Conservation (phyloP, 441 rosid genomes). For the Adansonia grandidieri region DNA sequence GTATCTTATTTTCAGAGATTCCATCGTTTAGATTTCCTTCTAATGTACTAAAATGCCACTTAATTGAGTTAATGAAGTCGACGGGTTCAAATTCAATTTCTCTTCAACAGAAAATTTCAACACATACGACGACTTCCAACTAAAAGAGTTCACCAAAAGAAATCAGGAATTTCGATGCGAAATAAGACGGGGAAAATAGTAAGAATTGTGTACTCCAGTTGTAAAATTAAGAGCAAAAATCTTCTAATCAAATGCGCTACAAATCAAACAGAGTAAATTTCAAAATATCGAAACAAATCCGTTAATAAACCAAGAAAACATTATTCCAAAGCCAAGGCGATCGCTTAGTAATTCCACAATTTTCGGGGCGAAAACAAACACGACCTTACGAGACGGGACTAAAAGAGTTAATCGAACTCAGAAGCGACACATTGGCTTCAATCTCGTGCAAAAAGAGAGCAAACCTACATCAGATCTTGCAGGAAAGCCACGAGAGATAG, state of each 20-base stretch:
- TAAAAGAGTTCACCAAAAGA: neutral
- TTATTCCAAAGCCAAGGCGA: neutral
- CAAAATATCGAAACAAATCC: neutral
- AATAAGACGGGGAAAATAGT: neutral
- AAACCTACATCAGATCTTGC: slow-evolving; percentile 34
- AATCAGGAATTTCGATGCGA: neutral
- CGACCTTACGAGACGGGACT: neutral
- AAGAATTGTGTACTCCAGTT: neutral
- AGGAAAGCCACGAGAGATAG: neutral
- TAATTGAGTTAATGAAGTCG: neutral
- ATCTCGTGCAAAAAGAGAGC: neutral
- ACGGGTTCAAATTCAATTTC: neutral
- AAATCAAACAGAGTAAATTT: slow-evolving; percentile 10
- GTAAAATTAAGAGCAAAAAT: neutral
- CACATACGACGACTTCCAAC: neutral
- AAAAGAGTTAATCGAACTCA: neutral
- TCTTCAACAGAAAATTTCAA: neutral
- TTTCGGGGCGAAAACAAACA: neutral
- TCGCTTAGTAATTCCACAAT: neutral
- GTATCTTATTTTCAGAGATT: neutral
- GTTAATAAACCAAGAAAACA: slow-evolving; percentile 3
- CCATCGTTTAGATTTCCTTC: slow-evolving; percentile 6
- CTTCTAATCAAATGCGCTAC: neutral
- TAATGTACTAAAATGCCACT: slow-evolving; percentile 3
- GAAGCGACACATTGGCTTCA: neutral